A percentile compares a stretch with the other conserved stretches of the same genome.
These are phyloP conservation scores for Hortaea sp. DNA, from an alignment of 2,329 filamentous ascomycete species.

Conservation along the genomic window DNA sequence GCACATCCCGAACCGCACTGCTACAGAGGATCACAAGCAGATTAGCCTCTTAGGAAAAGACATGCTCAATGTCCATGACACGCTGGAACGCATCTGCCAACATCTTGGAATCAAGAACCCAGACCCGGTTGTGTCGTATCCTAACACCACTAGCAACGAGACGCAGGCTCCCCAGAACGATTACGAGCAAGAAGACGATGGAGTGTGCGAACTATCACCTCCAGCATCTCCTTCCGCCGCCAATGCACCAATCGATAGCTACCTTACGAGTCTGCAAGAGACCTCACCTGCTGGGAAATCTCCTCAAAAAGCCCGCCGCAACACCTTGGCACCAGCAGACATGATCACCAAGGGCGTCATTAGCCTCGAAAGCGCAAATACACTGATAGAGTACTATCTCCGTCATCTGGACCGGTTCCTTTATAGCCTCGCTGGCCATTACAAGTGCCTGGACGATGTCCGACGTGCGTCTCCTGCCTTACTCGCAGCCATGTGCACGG, in stretches of 20 bases:
- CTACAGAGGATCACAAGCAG: neutral
- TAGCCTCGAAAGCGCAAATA: slow-evolving; percentile 32
- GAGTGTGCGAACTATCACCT: slow-evolving; percentile 14
- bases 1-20: neutral
- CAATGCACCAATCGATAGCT: slow-evolving; percentile 13
- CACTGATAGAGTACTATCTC: slow-evolving; percentile 33
- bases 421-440: slow-evolving; percentile 38
- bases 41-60: neutral
- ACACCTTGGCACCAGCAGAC: slow-evolving; percentile 31
- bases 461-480: slow-evolving; percentile 47
- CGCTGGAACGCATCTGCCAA: neutral
- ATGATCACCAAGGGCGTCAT: slow-evolving; percentile 43
- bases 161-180: neutral
- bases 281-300: slow-evolving; percentile 13
- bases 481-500: slow-evolving; percentile 46
- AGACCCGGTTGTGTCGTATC: too few relatives aligned
- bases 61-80: neutral
- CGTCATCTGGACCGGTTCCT: slow-evolving; percentile 38
- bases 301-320: slow-evolving; percentile 24
- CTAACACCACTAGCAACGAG: too few relatives aligned
- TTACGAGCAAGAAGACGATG: slow-evolving; percentile 2
- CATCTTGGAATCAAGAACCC: neutral
- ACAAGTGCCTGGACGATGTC: slow-evolving; percentile 36
- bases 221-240: slow-evolving; percentile 29
- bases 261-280: neutral